These are phyloP conservation scores for Geotrichum restrictum DNA, from an alignment of 1,139 yeast genomes.

Conservation along the genomic window DNA sequence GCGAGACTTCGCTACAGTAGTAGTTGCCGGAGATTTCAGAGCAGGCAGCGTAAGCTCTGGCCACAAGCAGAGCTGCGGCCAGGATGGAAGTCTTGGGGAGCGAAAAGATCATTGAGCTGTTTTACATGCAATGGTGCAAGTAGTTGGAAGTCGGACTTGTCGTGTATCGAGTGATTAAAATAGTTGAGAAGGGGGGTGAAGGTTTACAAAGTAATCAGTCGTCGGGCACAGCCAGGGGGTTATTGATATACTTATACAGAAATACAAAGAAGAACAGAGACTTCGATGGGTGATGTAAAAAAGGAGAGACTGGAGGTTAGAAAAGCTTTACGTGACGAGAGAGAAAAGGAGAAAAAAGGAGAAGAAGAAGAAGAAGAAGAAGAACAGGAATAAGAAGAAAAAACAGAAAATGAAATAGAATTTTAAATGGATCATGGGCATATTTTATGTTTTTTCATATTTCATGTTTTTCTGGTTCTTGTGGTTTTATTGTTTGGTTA, in stretches of 20 bases:
- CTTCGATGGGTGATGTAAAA: background rate
- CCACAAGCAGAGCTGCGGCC: constrained; percentile 11
- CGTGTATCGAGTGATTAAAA: background rate
- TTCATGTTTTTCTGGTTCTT: too few relatives aligned
- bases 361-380: too few relatives aligned
- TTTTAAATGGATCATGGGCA: too few relatives aligned
- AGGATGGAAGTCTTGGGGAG: constrained; percentile 1
- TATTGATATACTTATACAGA: background rate
- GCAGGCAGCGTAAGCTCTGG: constrained; percentile 24
- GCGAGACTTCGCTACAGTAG: constrained; percentile 69
- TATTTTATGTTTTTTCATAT: too few relatives aligned
- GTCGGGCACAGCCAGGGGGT: background rate
- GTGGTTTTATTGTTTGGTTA: too few relatives aligned
- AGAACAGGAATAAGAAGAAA: too few relatives aligned
- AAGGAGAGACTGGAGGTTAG: background rate
- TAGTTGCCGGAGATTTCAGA: constrained; percentile 57
- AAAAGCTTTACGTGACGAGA: too few relatives aligned
- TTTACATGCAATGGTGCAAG: background rate
- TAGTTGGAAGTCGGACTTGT: background rate
- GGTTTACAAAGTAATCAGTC: background rate
- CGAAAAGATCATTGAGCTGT: background rate
- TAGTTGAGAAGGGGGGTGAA: too few relatives aligned
- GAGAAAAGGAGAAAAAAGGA: too few relatives aligned
- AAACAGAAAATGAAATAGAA: too few relatives aligned
- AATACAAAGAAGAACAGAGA: background rate